Evolutionary conservation across 345 rosid species (phyloP), one percentile per base, ranked within the genome.

Genomic region (Eucalyptus marginata): DNA sequence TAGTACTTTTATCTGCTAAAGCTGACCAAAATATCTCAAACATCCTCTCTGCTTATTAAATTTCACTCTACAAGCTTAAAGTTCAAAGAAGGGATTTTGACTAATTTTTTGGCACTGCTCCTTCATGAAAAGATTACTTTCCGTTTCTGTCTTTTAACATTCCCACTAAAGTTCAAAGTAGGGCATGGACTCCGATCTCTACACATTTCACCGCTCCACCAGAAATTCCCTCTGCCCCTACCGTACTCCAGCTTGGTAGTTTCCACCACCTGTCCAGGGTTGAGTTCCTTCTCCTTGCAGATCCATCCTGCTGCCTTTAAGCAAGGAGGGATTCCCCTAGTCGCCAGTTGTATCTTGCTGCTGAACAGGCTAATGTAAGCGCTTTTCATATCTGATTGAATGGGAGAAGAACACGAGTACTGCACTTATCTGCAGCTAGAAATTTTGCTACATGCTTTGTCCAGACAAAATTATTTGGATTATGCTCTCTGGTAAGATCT

Each of bases 261-360:
- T 52, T 52, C 10, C 56, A 52, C 24, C 10, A 1, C 58, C 58
- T 18, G 58, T 52, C 10, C 25, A 20, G 25, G 58, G 25, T 52
- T 3, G 58, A 52, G 24, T 2, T 11, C 13, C 22, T 66, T 20
- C 1, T 56, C 86, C 44, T 56, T 89, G 89, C 93, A 96, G 99
- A 94, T 97, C 90, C 97, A 96, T 93, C 98, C 99, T 68, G 91
- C 97, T 87, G 97, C 97, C 83, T 91, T 96, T 89, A 96, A 95
- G 93, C 94, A 94, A 68, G 97, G 98, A 90, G 98, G 99, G 86
- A 88, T 93, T 91, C 95, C 97, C 52, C 89, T 96, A 92, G 96
- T 97, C 91, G 93, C 99, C 54, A 93, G 95, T 89, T 96, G 99
- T 92, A 91, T 96, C 89, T 93, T 62, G 97, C 99, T 51, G 97